Conservation (phyloP, 352 stramenopile species). For the Elongisporangium undulatum region DNA sequence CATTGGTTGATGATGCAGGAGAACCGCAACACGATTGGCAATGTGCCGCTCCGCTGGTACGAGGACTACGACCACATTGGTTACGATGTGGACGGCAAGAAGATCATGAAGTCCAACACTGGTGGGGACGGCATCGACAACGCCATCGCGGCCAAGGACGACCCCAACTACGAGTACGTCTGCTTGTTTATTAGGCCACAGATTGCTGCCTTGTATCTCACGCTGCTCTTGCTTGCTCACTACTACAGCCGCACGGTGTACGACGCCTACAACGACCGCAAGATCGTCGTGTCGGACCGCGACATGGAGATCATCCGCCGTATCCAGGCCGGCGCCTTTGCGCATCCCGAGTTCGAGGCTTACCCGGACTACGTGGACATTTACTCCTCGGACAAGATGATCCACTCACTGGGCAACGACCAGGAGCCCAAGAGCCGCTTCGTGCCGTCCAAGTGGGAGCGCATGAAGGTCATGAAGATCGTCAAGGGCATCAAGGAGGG, state of each 20-base stretch:
- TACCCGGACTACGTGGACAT: conserved; percentile 90
- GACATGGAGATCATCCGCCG: conserved; percentile 98
- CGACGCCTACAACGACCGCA: conserved; percentile 98
- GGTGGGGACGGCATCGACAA: conserved; percentile 88
- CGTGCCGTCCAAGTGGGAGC: conserved; percentile 96
- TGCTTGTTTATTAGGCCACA: neutral
- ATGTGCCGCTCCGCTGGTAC: conserved; percentile 99
- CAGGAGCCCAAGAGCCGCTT: conserved; percentile 93
- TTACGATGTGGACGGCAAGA: conserved; percentile 97
- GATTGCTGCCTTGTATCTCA: neutral
- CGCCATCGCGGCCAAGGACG: conserved; percentile 80
- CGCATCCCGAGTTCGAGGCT: conserved; percentile 90
- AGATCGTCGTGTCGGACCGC: conserved; percentile 94
- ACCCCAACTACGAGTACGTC: conserved; percentile 91
- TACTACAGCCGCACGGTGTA: conserved; percentile 93
- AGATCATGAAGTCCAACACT: conserved; percentile 92
- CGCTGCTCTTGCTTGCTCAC: conserved; percentile 4
- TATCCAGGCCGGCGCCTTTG: conserved; percentile 93
- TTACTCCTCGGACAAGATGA: conserved; percentile 86
- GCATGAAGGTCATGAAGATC: conserved; percentile 96
- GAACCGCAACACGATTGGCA: conserved; percentile 95
- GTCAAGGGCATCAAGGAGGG: conserved; percentile 96
- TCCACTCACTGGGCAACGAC: conserved; percentile 86
- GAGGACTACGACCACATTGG: conserved; percentile 99
- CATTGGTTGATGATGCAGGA: conserved; percentile 71